Evolutionary conservation across 108 stramenopile species (phyloP), one percentile per base, ranked within the genome.

Genomic region (Seminavis robusta): DNA sequence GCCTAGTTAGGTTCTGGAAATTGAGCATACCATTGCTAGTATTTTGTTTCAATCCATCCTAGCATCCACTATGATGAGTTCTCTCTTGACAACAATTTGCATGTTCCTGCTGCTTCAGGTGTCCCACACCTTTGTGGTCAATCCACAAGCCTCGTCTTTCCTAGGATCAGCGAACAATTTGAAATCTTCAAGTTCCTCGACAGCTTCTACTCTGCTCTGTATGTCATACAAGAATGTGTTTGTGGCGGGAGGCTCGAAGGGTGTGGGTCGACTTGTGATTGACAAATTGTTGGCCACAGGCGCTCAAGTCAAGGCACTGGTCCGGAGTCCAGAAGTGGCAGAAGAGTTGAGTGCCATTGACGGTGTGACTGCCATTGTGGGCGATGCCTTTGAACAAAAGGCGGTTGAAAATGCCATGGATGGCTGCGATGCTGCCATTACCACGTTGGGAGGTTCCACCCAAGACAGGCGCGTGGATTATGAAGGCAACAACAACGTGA

Each of bases 371-470:
- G 90, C 86, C 27, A 71, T 90, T 36, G 61, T 88, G 28, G 94
- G 94, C 21, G 94, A 97, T 71, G 96, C 96, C 11, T 78, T 95
- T 52, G 88, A 94, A 25, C 86, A 94, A 62, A 95, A 97, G 61
- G 62, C 68, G 37, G 94, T 97, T 19, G 94, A 97, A 64, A 87
- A 77, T 39, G 88, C 86, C 29, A 88, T 97, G 83, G 89, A 93
- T 56, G 96, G 96, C n/a, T 95, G 94, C 48, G 93, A 95, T 77
- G 96, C 94, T 24, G 94, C 90, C 31, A 90, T 97, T 59, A 90
- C 96, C 1, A 95, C 96, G 24, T 69, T 97, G 24, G 96, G 96
- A 27, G 94, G 92, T 19, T 60, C 54, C 23, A 73, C 54, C 16
- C 70, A 70, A 28, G 65, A 51, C 24, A 65, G 79, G 61, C 71